Evolutionary conservation across 2,329 filamentous ascomycete species (phyloP).

Genomic region (Magnaporthiopsis rhizophila): DNA sequence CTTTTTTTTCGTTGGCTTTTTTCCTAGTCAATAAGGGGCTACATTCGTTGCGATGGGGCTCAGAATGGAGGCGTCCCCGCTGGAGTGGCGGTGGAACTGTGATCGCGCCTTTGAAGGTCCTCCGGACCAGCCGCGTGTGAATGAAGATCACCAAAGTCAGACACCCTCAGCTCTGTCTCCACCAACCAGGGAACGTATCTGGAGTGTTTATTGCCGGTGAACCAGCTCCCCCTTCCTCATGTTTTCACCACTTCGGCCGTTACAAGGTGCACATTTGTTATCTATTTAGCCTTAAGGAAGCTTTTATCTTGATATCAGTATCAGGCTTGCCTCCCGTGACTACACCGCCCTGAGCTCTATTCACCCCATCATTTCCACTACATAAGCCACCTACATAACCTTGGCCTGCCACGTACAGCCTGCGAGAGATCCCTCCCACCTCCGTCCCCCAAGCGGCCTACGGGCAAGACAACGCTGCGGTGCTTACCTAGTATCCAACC

Average conservation of each 20-base stretch:
- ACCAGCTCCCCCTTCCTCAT: neutral
- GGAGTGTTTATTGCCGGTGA: neutral
- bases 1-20: neutral
- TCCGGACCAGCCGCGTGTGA: neutral
- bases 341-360: neutral
- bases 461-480: neutral
- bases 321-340: neutral
- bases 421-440: neutral
- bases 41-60: conserved; percentile 9
- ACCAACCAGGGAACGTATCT: neutral
- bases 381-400: neutral
- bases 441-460: neutral
- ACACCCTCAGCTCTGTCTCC: neutral
- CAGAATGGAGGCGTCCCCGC: neutral
- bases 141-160: neutral
- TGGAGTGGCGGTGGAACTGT: neutral
- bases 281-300: neutral
- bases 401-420: neutral
- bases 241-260: neutral
- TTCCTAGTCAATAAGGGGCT: conserved; percentile 2
- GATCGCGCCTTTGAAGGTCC: neutral
- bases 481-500: neutral
- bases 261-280: neutral
- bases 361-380: neutral
- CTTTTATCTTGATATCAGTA: neutral